Conservation (phyloP, 305 asterid genomes). For the Rubia balearica region DNA sequence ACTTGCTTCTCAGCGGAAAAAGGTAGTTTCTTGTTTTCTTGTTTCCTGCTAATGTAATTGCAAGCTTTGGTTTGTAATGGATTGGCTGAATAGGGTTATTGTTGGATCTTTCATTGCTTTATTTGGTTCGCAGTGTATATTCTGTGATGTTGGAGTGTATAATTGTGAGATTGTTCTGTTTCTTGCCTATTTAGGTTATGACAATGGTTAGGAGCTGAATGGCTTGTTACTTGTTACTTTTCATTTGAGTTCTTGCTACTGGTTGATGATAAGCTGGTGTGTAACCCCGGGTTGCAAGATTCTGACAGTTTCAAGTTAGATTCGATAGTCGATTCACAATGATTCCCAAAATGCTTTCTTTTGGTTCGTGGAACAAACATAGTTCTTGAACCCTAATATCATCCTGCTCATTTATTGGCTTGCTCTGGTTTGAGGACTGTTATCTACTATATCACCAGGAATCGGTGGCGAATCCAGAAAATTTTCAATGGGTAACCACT, state of each 20-base stretch:
- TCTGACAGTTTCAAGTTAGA: not conserved
- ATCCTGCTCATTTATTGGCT: not conserved
- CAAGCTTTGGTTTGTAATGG: not conserved
- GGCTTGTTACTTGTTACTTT: not conserved
- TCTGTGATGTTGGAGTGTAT: not conserved
- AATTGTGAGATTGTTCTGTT: not conserved
- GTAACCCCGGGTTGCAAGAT: not conserved
- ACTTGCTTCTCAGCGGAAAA: slow-evolving; percentile 24
- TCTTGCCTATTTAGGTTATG: not conserved
- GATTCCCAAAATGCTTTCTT: not conserved
- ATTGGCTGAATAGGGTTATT: not conserved
- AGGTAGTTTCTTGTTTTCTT: slow-evolving; percentile 30
- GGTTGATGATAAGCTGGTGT: not conserved
- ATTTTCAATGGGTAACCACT: no score
- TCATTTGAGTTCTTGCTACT: not conserved
- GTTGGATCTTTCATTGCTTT: not conserved
- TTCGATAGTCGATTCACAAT: not conserved
- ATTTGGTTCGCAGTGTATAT: not conserved
- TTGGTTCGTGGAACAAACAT: not conserved
- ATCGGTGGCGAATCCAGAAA: no score
- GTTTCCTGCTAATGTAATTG: not conserved
- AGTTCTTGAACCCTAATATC: not conserved
- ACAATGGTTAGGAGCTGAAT: not conserved
- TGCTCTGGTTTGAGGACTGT: not conserved
- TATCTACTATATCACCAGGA: not conserved